Percentiles rank a stretch among this genome's conserved stretches.
These are phyloP conservation scores for Colletotrichum viniferum DNA, from an alignment of 2,329 filamentous ascomycete species.

Conservation along the genomic window DNA sequence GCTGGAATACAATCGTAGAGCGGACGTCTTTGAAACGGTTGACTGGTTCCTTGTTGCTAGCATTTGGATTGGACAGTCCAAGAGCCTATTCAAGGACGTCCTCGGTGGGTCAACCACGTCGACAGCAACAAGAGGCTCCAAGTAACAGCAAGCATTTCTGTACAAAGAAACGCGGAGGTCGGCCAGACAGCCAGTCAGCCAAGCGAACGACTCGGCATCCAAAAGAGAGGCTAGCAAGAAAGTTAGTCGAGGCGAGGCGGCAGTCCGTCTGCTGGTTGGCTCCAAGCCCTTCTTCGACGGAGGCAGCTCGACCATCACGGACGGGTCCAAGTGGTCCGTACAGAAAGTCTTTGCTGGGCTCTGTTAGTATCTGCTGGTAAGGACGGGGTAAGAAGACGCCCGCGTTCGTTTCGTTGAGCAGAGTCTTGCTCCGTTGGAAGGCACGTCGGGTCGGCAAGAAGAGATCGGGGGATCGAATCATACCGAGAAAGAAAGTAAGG, in stretches of 20 bases:
- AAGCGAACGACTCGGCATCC: neutral
- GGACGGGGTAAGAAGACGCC: neutral
- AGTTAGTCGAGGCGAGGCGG: constrained; percentile 10
- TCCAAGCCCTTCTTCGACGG: constrained; percentile 6
- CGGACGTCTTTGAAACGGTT: neutral
- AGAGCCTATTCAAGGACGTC: neutral
- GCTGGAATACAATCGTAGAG: neutral
- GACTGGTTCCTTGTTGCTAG: neutral
- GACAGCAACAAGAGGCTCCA: neutral
- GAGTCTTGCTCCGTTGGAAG: neutral
- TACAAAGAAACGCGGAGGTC: neutral
- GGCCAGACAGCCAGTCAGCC: neutral
- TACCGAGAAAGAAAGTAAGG: neutral
- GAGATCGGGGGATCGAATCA: neutral
- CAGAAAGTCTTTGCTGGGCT: neutral
- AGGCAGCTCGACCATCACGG: neutral
- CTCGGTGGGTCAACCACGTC: neutral
- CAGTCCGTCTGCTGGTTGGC: constrained; percentile 4
- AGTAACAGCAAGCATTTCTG: neutral
- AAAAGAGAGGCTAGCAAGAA: neutral
- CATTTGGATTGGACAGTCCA: neutral
- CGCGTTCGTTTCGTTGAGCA: neutral
- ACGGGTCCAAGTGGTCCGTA: constrained; percentile 2
- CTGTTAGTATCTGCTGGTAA: neutral
- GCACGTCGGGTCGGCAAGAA: neutral